These are phyloP conservation scores for Pyronema omphalodes DNA, from an alignment of 495 filamentous ascomycete species.

Conservation along the genomic window DNA sequence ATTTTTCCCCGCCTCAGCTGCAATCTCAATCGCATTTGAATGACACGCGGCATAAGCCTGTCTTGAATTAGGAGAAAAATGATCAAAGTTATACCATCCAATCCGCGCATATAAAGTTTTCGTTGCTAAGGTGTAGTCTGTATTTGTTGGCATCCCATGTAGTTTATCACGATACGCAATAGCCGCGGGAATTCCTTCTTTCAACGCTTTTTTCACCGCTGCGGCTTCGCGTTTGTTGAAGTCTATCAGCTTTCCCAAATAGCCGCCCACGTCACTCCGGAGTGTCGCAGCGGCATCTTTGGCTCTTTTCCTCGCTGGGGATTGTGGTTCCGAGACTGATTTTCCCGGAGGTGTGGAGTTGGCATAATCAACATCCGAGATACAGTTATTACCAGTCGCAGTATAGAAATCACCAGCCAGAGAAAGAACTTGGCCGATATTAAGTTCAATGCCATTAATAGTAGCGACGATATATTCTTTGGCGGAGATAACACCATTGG, in stretches of 20 bases:
- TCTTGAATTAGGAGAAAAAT: not conserved
- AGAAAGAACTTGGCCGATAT: not conserved
- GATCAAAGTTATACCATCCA: constrained; percentile 1
- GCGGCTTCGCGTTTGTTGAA: not conserved
- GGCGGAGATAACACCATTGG: not conserved
- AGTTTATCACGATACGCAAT: not conserved
- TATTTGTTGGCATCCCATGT: not conserved
- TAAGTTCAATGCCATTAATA: not conserved
- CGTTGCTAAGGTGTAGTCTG: not conserved
- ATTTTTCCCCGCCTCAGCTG: not conserved
- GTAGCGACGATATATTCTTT: not conserved
- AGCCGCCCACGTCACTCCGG: not conserved
- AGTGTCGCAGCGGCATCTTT: not conserved
- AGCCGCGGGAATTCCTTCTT: not conserved
- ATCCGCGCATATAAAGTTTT: not conserved
- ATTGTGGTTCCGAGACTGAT: too few relatives aligned
- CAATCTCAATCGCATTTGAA: not conserved
- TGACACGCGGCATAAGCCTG: not conserved
- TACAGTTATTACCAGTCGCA: not conserved
- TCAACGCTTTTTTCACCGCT: not conserved
- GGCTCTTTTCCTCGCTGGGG: not conserved
- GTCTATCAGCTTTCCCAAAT: not conserved
- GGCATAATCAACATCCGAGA: not conserved
- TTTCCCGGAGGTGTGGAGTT: not conserved
- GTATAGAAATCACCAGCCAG: constrained; percentile 1